Conservation (phyloP, 345 rosid genomes). For the Rhodamnia argentea region DNA sequence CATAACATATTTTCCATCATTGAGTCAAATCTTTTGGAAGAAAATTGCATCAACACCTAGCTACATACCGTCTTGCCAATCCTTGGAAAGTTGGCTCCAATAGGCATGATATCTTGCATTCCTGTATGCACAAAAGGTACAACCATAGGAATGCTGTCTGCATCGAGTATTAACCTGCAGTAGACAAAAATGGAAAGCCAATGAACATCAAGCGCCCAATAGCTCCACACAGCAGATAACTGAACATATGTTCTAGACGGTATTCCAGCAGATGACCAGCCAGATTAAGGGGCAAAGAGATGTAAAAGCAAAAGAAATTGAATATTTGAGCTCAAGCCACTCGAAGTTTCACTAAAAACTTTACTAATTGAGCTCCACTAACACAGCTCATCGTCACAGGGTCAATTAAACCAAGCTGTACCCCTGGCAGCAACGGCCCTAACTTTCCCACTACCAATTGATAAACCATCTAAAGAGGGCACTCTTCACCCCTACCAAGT, state of each 20-base stretch:
- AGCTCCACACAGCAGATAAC: not conserved
- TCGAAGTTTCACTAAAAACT: not conserved
- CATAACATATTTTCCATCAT: not conserved
- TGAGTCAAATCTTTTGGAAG: not conserved
- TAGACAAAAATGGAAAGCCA: not conserved
- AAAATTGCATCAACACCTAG: not conserved
- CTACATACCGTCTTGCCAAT: slow-evolving; percentile 75
- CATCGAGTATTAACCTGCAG: slow-evolving; percentile 74
- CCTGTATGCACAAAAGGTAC: slow-evolving; percentile 93
- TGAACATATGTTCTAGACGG: not conserved
- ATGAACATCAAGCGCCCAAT: not conserved
- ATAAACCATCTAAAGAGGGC: not conserved
- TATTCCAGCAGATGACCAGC: not conserved
- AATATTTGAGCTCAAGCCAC: not conserved
- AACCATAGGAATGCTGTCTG: slow-evolving; percentile 73
- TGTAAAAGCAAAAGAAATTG: not conserved
- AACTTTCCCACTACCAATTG: not conserved
- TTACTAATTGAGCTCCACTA: not conserved
- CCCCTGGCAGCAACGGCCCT: not conserved
- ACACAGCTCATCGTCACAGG: not conserved
- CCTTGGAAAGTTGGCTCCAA: slow-evolving; percentile 81
- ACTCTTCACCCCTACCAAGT: not conserved
- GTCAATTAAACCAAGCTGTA: not conserved
- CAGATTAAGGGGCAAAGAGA: not conserved
- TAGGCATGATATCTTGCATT: slow-evolving; percentile 94